Evolutionary conservation across 2,329 filamentous ascomycete genomes (phyloP).

Genomic region (Fusarium sulawesiense): DNA sequence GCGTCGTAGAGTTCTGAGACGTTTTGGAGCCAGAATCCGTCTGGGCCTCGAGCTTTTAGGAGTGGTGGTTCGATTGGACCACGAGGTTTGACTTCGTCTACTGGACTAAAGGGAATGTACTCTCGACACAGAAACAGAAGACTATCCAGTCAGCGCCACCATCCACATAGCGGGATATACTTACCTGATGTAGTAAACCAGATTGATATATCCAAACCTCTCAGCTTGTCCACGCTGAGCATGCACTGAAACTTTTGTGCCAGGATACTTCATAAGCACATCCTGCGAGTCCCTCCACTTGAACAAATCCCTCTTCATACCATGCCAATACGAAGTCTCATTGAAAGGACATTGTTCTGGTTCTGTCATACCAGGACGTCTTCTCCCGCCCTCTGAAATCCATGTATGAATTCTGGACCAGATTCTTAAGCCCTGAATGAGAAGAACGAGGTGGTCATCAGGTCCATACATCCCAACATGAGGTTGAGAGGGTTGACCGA

Average conservation of each 20-base stretch:
- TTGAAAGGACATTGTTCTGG: conserved; percentile 37
- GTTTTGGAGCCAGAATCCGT: conserved; percentile 39
- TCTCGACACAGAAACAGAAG: conserved; percentile 38
- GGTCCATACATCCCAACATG: conserved; percentile 1
- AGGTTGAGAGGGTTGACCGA: conserved; percentile 11
- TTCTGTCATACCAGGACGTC: conserved; percentile 38
- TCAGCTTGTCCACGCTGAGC: conserved; percentile 43
- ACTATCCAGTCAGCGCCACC: too few relatives aligned
- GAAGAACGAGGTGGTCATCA: conserved; percentile 30
- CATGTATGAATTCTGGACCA: conserved; percentile 43
- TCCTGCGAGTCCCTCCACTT: conserved; percentile 37
- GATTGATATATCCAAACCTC: conserved; percentile 42
- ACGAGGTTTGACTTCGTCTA: conserved; percentile 38
- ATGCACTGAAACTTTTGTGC: conserved; percentile 37
- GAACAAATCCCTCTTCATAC: conserved; percentile 35
- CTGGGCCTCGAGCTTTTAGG: conserved; percentile 33
- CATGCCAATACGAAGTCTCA: conserved; percentile 34
- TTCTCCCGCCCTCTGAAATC: conserved; percentile 40
- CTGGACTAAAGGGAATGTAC: conserved; percentile 41
- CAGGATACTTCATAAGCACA: conserved; percentile 36
- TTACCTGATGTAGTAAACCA: conserved; percentile 45
- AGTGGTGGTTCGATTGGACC: conserved; percentile 43
- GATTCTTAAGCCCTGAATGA: conserved; percentile 36
- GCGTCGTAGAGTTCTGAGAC: conserved; percentile 33
- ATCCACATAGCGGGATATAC: too few relatives aligned